phyloP scores from a whole-genome alignment of 2,329 filamentous ascomycete genomes.

The Aspergillus amoenus region DNA sequence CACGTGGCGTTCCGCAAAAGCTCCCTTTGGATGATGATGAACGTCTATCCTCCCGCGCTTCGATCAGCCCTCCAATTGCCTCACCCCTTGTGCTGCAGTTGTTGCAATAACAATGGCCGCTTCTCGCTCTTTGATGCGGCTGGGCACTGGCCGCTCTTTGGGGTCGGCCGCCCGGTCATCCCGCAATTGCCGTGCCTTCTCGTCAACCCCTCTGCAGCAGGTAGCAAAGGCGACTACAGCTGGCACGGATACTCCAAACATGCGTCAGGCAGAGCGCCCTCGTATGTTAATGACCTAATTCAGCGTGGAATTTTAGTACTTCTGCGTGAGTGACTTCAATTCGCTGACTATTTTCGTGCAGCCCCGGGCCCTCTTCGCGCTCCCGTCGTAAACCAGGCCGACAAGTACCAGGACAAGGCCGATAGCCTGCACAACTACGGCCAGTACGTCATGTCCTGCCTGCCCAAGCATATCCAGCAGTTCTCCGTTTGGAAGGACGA shows the following conservation, averaged over 20 bases:
- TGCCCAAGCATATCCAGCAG: slow-evolving; percentile 98
- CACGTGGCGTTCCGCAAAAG: slow-evolving; percentile 27
- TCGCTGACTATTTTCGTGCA: slow-evolving; percentile 23
- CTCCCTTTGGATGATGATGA: slow-evolving; percentile 18
- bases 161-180: slow-evolving; percentile 34
- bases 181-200: slow-evolving; percentile 37
- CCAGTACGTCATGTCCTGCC: slow-evolving; percentile 91
- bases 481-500: slow-evolving; percentile 99
- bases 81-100: slow-evolving; percentile 27
- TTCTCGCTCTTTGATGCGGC: slow-evolving; percentile 45
- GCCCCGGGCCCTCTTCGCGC: slow-evolving; percentile 66
- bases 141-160: slow-evolving; percentile 42
- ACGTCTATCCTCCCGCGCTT: slow-evolving; percentile 23
- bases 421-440: slow-evolving; percentile 91
- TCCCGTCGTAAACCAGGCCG: slow-evolving; percentile 83
- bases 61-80: slow-evolving; percentile 15
- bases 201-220: slow-evolving; percentile 39
- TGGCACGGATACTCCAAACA: slow-evolving; percentile 64
- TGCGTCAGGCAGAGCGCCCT: slow-evolving; percentile 60
- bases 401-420: slow-evolving; percentile 86
- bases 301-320: neutral
- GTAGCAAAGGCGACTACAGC: slow-evolving; percentile 54
- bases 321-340: neutral
- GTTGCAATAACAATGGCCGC: slow-evolving; percentile 42
- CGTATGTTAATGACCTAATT: slow-evolving; percentile 40